A percentile compares a stretch with the other conserved stretches of the same genome.
These are phyloP conservation scores for Sporothrix brasiliensis DNA, from an alignment of 2,329 filamentous ascomycete genomes.

Conservation along the genomic window DNA sequence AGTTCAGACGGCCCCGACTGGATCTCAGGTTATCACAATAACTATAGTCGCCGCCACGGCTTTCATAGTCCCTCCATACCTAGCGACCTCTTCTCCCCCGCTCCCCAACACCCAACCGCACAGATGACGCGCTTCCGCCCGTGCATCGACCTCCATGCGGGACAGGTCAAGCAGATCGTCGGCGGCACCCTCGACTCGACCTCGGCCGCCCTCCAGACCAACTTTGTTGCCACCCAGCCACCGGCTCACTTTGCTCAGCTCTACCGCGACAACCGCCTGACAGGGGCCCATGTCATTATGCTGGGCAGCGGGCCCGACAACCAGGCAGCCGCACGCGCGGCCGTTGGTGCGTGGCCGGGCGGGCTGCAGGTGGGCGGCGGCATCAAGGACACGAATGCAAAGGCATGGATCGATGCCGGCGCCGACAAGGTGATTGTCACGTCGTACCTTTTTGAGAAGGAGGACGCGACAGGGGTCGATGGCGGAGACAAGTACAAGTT, in stretches of 20 bases:
- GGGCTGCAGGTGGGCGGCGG: conserved; percentile 92
- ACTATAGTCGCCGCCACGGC: background rate
- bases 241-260: conserved; percentile 78
- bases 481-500: conserved; percentile 59
- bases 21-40: background rate
- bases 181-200: conserved; percentile 82
- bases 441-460: conserved; percentile 83
- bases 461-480: background rate
- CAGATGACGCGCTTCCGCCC: conserved; percentile 88
- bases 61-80: background rate
- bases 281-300: conserved; percentile 94
- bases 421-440: conserved; percentile 97
- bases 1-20: background rate
- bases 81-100: no score
- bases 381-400: conserved; percentile 82
- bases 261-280: conserved; percentile 73
- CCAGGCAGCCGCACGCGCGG: conserved; percentile 74
- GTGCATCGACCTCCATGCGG: conserved; percentile 97
- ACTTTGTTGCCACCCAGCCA: conserved; percentile 85
- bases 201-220: conserved; percentile 74
- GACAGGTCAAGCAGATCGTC: conserved; percentile 97
- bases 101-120: background rate
- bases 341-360: conserved; percentile 75
- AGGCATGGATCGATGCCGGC: conserved; percentile 81
- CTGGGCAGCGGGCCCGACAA: conserved; percentile 76